Base-by-base conservation (phyloP, 768 basidiomycete genomes). In the Myochromella boudieri region DNA sequence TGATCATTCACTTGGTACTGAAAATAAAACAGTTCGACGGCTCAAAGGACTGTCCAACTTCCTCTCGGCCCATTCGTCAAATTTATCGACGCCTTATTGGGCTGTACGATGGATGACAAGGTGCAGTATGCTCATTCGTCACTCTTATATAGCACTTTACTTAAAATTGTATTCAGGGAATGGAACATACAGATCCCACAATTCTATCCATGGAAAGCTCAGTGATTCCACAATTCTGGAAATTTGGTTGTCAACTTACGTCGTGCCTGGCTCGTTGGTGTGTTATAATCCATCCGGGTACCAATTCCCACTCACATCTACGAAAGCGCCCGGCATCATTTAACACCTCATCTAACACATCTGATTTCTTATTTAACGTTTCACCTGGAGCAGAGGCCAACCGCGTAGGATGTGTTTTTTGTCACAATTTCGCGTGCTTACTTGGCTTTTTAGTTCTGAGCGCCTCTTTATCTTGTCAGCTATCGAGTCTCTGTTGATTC, bases 41-140 rank as follows among this genome's bases (percentile, higher is more conserved):
- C 73, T 1, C 70, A 75, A 34, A 79, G 90, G 7, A 81, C 86
- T 14, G 81, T 92, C 0, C 72, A 76, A 51, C 59, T 92, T 7
- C 88, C 91, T 1, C 56, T 88, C n/a, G 90, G 87, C 3, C 59
- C 69, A 29, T 55, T 91, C 14, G 70, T 76, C 10, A 72, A 75
- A 34, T 75, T 91, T 25, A 70, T 73, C 20, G 59, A 68, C 20
- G 71, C 76, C 7, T 67, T 91, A 14, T 56, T 82, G 58, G 61
- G 66, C 59, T 62, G 80, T 65, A 71, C 73, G 8, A 55, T 42
- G 14, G 76, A 83, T 8, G 79, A 77, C 15, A 76, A 68, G 58
- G 77, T 72, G 38, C 5, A 24, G 50, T 46, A 26, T n/a, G n/a
- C n/a, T n/a, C n/a, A n/a, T n/a, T n/a, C n/a, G n/a, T n/a, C n/a